Conservation (phyloP, 495 filamentous ascomycete species). For the Tuber magnatum region DNA sequence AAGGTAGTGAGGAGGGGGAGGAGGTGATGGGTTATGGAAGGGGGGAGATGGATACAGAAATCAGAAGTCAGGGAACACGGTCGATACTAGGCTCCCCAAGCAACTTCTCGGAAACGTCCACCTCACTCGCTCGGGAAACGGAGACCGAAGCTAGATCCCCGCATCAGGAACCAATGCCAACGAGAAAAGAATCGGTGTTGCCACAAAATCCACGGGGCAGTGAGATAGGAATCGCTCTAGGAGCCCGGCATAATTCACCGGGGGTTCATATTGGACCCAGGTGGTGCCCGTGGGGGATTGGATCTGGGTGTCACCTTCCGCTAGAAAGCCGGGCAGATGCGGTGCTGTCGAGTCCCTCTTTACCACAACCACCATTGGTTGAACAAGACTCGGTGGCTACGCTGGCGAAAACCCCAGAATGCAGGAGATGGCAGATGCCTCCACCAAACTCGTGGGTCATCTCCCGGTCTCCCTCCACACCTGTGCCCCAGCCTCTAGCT, state of each 20-base stretch:
- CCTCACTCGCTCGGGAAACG: background rate
- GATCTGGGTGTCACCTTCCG: background rate
- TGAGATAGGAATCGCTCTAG: constrained; percentile 1
- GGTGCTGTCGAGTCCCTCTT: background rate
- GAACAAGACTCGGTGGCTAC: background rate
- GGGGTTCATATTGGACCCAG: background rate
- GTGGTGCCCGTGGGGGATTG: background rate
- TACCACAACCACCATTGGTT: background rate
- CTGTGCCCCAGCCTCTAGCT: background rate
- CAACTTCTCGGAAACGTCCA: background rate
- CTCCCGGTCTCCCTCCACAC: background rate
- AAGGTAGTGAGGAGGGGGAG: background rate
- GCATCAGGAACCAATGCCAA: background rate
- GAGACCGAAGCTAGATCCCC: background rate
- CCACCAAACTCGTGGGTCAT: background rate
- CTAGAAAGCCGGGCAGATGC: background rate
- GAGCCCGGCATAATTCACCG: background rate
- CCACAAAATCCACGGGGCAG: background rate
- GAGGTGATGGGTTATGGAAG: background rate
- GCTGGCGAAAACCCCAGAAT: background rate
- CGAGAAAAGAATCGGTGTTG: background rate
- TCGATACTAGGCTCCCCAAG: background rate
- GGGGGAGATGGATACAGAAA: background rate
- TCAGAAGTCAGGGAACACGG: background rate
- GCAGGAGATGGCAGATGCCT: background rate